Evolutionary conservation across 2,329 filamentous ascomycete genomes (phyloP), one percentile per base, ranked within the genome.

Genomic region (Elsinoe ampelina): DNA sequence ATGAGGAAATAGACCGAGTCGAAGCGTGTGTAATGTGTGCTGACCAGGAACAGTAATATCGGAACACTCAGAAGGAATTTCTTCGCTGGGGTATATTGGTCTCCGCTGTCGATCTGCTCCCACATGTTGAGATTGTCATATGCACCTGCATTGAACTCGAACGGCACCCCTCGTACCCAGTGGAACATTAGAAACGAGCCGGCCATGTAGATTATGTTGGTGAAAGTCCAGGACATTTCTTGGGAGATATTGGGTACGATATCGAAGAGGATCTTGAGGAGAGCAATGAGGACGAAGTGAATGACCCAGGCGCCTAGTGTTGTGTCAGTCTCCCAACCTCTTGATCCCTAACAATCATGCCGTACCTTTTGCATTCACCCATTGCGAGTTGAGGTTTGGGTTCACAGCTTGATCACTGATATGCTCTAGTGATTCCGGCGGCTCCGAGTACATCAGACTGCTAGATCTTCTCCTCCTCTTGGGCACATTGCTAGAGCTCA

Each of bases 101-200:
- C 93, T 47, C 93, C 93, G 67, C 97, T 95, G 77, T 98, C 93
- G 71, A 98, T 98, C 76, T 98, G 93, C 77, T 98, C 93, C 93
- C 93, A 98, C 93, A 98, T 97, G 77, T 97, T 98, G 68, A 98
- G 80, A 73, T 98, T 97, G 79, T 98, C 93, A 73, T 97, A 98
- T 65, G 93, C 93, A 59, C 93, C 93, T 57, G 89, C 86, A 70
- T 98, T 98, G 80, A 98, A 98, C 73, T 98, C 93, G 70, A 98
- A 98, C 5, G 93, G 93, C 47, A 97, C 89, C 65, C 93, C 93
- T 69, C 92, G 89, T 64, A 98, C 93, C 79, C 89, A 95, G 75
- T 98, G 93, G 75, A 98, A 98, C 93, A 98, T 98, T 73, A 98
- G 83, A 73, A 97, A 98, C 41, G 92, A 96, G 67, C 90, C 91